These are phyloP conservation scores for Xylaria bambusicola DNA, from an alignment of 495 filamentous ascomycete species.

Conservation along the genomic window DNA sequence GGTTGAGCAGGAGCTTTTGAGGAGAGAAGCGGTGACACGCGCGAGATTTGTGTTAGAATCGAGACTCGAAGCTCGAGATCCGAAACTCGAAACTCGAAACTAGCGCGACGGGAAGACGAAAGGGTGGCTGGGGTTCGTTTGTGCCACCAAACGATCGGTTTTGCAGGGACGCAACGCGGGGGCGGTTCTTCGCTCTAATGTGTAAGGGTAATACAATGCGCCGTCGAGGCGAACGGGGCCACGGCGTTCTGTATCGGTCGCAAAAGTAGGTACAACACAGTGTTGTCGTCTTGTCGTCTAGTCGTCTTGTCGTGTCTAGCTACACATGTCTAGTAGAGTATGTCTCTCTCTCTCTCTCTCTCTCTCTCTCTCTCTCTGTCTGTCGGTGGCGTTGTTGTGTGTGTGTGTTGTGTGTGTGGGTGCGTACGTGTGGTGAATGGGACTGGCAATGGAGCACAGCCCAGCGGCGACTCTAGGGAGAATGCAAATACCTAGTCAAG, in stretches of 20 bases:
- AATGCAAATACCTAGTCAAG: background rate
- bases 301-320: too few relatives aligned
- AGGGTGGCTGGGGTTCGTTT: background rate
- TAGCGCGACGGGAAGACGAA: background rate
- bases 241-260: background rate
- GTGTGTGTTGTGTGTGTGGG: too few relatives aligned
- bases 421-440: too few relatives aligned
- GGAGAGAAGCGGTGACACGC: background rate
- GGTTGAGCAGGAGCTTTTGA: conserved; percentile 3
- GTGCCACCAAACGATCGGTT: background rate
- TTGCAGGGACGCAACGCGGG: background rate
- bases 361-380: too few relatives aligned
- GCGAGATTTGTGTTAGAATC: background rate
- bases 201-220: too few relatives aligned
- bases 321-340: too few relatives aligned
- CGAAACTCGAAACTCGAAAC: conserved; percentile 5
- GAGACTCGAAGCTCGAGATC: background rate
- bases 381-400: too few relatives aligned
- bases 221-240: background rate
- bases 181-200: too few relatives aligned
- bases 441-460: too few relatives aligned
- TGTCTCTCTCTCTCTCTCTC: too few relatives aligned
- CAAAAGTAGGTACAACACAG: background rate
- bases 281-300: too few relatives aligned
- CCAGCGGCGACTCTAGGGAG: too few relatives aligned